Evolutionary conservation across 2,329 filamentous ascomycete genomes (phyloP).

Genomic region (Colletotrichum australisinense): DNA sequence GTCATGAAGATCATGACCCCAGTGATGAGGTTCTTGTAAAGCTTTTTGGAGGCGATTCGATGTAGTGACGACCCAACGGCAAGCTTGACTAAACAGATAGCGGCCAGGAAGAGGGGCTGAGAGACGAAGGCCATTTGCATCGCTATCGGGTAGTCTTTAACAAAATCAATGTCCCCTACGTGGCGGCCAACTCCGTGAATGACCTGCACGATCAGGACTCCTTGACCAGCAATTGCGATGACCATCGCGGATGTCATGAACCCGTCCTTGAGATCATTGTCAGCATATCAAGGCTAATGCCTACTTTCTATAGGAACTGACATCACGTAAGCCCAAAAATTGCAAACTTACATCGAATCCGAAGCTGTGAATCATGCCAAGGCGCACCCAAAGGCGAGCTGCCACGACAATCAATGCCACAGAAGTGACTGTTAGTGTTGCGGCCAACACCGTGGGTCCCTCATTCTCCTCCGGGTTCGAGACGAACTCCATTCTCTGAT

Average conservation of each 20-base stretch:
- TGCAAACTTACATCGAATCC: constrained; percentile 56
- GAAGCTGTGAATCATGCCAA: constrained; percentile 57
- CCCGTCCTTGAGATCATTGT: constrained; percentile 39
- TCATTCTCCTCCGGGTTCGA: constrained; percentile 50
- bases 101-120: constrained; percentile 56
- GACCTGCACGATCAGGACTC: constrained; percentile 53
- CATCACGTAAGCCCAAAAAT: too few relatives aligned
- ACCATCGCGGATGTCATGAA: constrained; percentile 44
- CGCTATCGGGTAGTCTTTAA: constrained; percentile 46
- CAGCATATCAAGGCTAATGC: neutral
- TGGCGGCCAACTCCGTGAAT: constrained; percentile 58
- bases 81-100: constrained; percentile 55
- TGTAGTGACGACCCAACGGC: constrained; percentile 54
- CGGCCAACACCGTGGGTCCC: constrained; percentile 50
- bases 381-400: constrained; percentile 58
- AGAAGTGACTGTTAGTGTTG: constrained; percentile 51
- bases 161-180: constrained; percentile 50
- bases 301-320: too few relatives aligned
- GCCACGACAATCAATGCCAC: constrained; percentile 51
- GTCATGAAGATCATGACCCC: constrained; percentile 51
- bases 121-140: constrained; percentile 55
- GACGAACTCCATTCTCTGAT: constrained; percentile 15
- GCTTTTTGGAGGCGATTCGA: constrained; percentile 51
- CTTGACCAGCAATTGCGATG: constrained; percentile 51
- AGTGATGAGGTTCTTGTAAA: constrained; percentile 49